Evolutionary conservation across 2,329 filamentous ascomycete species (phyloP).

Genomic region (Cryphonectria carpinicola): DNA sequence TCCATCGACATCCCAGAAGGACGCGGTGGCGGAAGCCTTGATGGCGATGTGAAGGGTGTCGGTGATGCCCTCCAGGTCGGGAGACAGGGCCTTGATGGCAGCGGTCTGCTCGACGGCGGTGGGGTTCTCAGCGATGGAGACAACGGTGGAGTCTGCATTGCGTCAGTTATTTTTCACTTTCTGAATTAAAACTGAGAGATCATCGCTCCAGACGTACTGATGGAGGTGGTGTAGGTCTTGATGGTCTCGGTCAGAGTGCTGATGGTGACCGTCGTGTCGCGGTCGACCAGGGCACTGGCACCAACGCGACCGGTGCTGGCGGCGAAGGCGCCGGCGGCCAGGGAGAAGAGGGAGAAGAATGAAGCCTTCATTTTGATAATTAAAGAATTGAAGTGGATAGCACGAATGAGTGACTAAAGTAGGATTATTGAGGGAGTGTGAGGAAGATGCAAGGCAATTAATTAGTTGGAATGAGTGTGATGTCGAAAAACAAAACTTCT

Average conservation of each 20-base stretch:
- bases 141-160: conserved; percentile 33
- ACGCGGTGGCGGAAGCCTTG: conserved; percentile 32
- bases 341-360: conserved; percentile 32
- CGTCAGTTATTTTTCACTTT: background rate
- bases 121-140: conserved; percentile 32
- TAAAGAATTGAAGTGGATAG: background rate
- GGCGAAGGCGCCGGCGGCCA: conserved; percentile 33
- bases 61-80: conserved; percentile 35
- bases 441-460: background rate
- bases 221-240: conserved; percentile 35
- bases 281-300: conserved; percentile 28
- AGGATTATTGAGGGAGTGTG: background rate
- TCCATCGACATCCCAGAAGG: conserved; percentile 20
- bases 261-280: conserved; percentile 33
- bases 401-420: conserved; percentile 12
- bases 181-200: background rate
- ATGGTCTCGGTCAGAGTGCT: conserved; percentile 32
- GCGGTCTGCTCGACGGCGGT: conserved; percentile 29
- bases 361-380: conserved; percentile 34
- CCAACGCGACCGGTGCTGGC: conserved; percentile 30
- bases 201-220: conserved; percentile 32
- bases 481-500: background rate
- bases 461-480: background rate
- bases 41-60: conserved; percentile 32
- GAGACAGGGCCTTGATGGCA: conserved; percentile 32